Evolutionary conservation across 192 early-diverging fungal species (phyloP).

Genomic region (Diversispora eburnea): DNA sequence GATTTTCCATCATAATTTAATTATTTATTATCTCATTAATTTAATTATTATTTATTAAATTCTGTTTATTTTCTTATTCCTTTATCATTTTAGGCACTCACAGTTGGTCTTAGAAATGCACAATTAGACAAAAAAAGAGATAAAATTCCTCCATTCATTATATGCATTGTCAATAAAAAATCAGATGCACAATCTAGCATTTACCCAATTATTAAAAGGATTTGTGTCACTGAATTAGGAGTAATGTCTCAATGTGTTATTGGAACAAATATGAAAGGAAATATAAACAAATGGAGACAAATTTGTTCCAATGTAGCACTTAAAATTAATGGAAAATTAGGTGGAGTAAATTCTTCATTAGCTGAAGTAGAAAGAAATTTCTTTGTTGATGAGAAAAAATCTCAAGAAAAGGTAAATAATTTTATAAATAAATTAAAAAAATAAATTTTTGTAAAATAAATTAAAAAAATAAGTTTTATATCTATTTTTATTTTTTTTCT

Average conservation of each 20-base stretch:
- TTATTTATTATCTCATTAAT: too few species aligned
- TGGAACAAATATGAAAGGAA: background rate
- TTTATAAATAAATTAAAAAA: too few species aligned
- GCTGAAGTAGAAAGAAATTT: constrained; percentile 41
- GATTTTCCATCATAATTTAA: too few species aligned
- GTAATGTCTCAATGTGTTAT: constrained; percentile 48
- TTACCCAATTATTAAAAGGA: background rate
- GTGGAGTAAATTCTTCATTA: constrained; percentile 83
- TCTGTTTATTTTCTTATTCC: too few species aligned
- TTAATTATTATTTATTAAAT: too few species aligned
- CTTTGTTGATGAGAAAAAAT: constrained; percentile 39
- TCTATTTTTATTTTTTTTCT: background rate
- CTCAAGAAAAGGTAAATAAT: background rate
- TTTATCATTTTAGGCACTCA: background rate
- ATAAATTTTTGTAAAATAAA: background rate
- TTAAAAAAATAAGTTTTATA: background rate
- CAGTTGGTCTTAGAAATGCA: background rate
- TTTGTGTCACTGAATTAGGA: background rate
- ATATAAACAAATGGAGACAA: constrained; percentile 10
- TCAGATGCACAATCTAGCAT: constrained; percentile 15
- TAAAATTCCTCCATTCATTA: background rate
- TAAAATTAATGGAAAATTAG: constrained; percentile 93
- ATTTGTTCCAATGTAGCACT: constrained; percentile 70
- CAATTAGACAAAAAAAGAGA: background rate
- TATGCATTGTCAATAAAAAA: constrained; percentile 47